phyloP scores from a whole-genome alignment of 768 basidiomycete species.

The Russula brevipes region DNA sequence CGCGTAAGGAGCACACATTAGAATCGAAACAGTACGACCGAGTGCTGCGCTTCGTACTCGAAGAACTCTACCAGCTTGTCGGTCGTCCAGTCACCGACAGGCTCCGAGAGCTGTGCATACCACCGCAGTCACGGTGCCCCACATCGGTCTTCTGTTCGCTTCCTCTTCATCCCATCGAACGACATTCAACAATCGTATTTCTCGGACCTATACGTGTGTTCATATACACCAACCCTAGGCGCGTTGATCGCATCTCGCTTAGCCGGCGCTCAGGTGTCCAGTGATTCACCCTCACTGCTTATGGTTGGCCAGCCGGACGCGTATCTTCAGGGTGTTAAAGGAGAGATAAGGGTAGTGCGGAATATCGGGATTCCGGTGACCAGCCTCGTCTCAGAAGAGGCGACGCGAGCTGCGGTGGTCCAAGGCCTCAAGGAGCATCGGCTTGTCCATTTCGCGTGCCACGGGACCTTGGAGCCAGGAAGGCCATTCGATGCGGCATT shows the following conservation, averaged over 20 bases:
- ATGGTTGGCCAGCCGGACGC: slow-evolving; percentile 2
- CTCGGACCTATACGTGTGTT: slow-evolving; percentile 14
- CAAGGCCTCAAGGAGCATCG: neutral
- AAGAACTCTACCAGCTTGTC: slow-evolving; percentile 8
- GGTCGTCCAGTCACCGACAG: slow-evolving; percentile 1
- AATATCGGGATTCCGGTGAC: neutral
- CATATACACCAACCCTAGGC: slow-evolving; percentile 19
- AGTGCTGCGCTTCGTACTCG: neutral
- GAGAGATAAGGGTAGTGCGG: neutral
- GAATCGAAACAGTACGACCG: slow-evolving; percentile 1
- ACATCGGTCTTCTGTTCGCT: slow-evolving; percentile 10
- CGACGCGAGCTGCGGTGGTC: neutral
- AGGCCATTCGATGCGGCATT: slow-evolving; percentile 8
- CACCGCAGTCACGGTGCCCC: neutral
- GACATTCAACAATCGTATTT: neutral
- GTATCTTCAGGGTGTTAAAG: neutral
- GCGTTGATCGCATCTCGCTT: slow-evolving; percentile 13
- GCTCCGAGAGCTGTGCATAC: slow-evolving; percentile 1
- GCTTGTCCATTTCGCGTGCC: slow-evolving; percentile 16
- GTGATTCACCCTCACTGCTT: slow-evolving; percentile 5
- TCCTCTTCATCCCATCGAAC: slow-evolving; percentile 10
- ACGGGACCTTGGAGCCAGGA: slow-evolving; percentile 1
- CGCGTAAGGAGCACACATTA: neutral
- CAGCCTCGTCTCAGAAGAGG: neutral
- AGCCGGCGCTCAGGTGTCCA: neutral